Evolutionary conservation across 208 protist species (phyloP), one percentile per base, ranked within the genome.

Genomic region (Leptomonas pyrrhocoris): DNA sequence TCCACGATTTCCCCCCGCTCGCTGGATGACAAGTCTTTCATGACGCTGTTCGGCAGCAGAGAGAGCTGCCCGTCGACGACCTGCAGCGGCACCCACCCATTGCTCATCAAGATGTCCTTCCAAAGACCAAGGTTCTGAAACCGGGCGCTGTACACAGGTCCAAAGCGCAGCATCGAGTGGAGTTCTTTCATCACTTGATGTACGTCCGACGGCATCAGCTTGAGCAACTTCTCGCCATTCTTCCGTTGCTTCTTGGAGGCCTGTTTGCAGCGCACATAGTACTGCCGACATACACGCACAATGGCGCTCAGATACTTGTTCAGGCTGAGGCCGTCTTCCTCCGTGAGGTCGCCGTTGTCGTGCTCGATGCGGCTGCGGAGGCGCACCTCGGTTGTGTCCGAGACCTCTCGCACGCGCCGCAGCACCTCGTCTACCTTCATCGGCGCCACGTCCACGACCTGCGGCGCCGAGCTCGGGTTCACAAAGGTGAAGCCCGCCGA

Each of bases 81-180:
- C 40, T 51, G 46, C 30, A 89, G 53, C 19, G 86, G 83, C 30
- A 92, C 63, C 83, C 83, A 92, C 8, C 86, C 83, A 28, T 77
- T 65, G 30, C 65, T 74, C 11, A 43, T 23, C 42, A 68, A 19
- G 27, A 88, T 73, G 13, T 61, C 40, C 12, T 50, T 7, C 31
- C 73, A 61, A 28, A 74, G 18, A 15, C 65, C 54, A 8, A 42
- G 15, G 57, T 65, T 46, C 27, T 60, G 38, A 19, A 80, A 77
- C 30, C 51, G 43, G 13, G 77, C 79, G 15, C 34, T 68, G 62
- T 84, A 79, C 2, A 58, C 60, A 4, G 38, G 23, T n/a, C 63
- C 30, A 45, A 91, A 73, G 43, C 85, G 82, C 58, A 91, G 72
- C 45, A 91, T 49, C 15, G 23, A 27, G 42, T 74, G 57, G 18